Evolutionary conservation across 352 stramenopile species (phyloP).

Genomic region (Peronospora tabacina): DNA sequence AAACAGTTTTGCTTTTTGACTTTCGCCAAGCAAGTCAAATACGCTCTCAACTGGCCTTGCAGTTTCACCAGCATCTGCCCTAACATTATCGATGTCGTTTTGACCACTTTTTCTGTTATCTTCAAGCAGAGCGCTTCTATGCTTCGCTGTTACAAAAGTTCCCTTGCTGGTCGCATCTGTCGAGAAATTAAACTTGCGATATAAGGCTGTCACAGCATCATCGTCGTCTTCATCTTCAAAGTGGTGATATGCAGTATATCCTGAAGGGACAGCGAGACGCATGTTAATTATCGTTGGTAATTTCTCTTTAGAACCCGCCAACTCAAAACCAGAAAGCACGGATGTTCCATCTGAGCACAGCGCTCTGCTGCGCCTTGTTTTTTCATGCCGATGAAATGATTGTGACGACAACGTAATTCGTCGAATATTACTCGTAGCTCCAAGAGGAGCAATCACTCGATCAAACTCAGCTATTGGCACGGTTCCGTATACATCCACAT

Average conservation of each 20-base stretch:
- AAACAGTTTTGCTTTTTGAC: conserved; percentile 44
- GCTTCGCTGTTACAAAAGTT: conserved; percentile 41
- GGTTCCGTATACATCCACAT: conserved; percentile 72
- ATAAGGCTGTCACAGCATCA: conserved; percentile 30
- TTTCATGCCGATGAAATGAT: conserved; percentile 27
- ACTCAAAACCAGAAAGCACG: conserved; percentile 49
- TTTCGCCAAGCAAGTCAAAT: conserved; percentile 47
- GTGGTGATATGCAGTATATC: conserved; percentile 40
- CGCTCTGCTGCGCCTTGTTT: conserved; percentile 8
- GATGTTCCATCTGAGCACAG: conserved; percentile 56
- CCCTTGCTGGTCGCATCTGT: conserved; percentile 29
- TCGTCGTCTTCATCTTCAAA: conserved; percentile 31
- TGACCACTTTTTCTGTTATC: conserved; percentile 9
- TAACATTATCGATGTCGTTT: neutral
- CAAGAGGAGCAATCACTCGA: conserved; percentile 38
- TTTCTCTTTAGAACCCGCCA: conserved; percentile 36
- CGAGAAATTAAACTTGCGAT: conserved; percentile 51
- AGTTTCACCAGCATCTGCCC: neutral
- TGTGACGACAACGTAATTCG: conserved; percentile 29
- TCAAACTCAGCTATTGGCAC: conserved; percentile 65
- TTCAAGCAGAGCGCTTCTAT: conserved; percentile 37
- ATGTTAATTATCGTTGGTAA: conserved; percentile 34
- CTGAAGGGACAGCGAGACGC: conserved; percentile 42
- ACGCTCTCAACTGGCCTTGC: conserved; percentile 30
- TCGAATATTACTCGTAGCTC: conserved; percentile 20